Base-by-base conservation (phyloP, 495 filamentous ascomycete genomes). In the Penicillium crystallinum region DNA sequence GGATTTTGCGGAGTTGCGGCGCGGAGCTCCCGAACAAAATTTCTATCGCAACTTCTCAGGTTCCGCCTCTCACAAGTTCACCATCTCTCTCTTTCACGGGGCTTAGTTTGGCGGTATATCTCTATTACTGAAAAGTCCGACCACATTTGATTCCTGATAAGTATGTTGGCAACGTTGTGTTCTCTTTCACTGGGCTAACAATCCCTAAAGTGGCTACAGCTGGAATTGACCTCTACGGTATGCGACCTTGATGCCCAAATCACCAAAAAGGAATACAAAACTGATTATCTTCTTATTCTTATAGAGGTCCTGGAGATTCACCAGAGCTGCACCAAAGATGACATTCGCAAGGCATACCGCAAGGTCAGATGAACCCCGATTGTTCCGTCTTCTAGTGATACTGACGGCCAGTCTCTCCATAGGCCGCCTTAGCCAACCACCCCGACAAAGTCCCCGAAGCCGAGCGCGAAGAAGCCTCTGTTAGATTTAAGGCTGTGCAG, bases 301-400 rank as follows among this genome's bases (percentile, higher is more conserved):
- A 52, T 55, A 86, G 92, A 86, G 72, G 77, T 96, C 66, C 82
- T 98, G 41, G 86, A 83, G 36, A 74, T 97, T 56, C 71, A 81
- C 51, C 82, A 77, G 56, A 67, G 68, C 41, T 87, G 92, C 34
- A 83, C 73, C 63, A 88, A 89, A 62, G 80, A 85, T 57, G 90
- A 97, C 52, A 88, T 98, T 70, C 95, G 95, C 68, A 96, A 97
- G 68, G 95, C 93, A 35, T 98, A 97, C 70, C 88, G 91, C 70
- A 97, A 96, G 83, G 93, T 90, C 59, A 55, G 66, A 7, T 62
- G 40, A 14, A 21, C 30, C 19, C 7, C 50, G 15, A 49, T 45
- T 23, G 18, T 5, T 22, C 12, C 29, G 22, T 25, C 31, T 34
- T 19, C n/a, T 29, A 40, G 48, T 34, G 11, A 41, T 18, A 56